Evolutionary conservation across 805 yeast species (phyloP).

Genomic region (Lipomyces yamanashiensis): DNA sequence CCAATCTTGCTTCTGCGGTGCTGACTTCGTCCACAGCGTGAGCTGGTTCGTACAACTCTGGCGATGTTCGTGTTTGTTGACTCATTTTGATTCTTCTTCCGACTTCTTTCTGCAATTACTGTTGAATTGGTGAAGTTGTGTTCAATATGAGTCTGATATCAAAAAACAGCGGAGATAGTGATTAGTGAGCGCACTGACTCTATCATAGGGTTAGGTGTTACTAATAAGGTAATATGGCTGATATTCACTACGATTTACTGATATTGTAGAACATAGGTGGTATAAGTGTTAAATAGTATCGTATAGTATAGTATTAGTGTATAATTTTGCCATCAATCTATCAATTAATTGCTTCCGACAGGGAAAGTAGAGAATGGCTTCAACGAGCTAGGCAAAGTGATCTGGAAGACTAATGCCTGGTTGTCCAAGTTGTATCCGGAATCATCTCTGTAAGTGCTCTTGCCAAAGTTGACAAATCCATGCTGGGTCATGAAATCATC

Average conservation of each 20-base stretch:
- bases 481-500: constrained; percentile 32
- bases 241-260: not conserved
- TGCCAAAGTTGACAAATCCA: constrained; percentile 32
- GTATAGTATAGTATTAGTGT: no score
- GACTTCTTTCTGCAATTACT: not conserved
- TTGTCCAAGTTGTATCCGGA: constrained; percentile 30
- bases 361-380: constrained; percentile 22
- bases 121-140: not conserved
- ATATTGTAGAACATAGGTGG: no score
- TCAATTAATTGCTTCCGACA: constrained; percentile 14
- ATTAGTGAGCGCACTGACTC: not conserved
- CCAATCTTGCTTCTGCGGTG: constrained; percentile 36
- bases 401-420: constrained; percentile 30
- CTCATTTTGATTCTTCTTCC: not conserved
- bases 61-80: not conserved
- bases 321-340: not conserved
- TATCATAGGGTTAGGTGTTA: not conserved
- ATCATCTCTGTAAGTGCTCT: constrained; percentile 18
- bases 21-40: constrained; percentile 1
- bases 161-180: constrained; percentile 5
- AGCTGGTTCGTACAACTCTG: constrained; percentile 19
- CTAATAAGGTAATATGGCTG: not conserved
- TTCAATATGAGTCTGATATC: not conserved
- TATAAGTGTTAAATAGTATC: no score
- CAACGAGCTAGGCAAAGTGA: constrained; percentile 21